Evolutionary conservation across 1,284 basidiomycete genomes (phyloP).

Genomic region (Hypsizygus ulmarius): DNA sequence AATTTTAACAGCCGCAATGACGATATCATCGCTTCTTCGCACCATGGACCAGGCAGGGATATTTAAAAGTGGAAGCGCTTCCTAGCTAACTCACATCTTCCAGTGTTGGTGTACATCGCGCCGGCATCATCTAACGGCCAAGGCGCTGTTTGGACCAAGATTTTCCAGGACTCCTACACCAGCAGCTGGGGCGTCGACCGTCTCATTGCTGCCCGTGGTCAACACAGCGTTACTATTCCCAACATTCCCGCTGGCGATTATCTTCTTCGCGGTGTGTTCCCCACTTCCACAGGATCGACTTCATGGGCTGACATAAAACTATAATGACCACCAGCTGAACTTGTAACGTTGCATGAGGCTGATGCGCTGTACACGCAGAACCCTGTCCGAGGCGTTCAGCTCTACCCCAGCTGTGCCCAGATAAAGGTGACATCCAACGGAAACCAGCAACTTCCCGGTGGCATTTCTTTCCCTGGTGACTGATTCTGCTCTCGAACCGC

Average conservation of each 20-base stretch:
- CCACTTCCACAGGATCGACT: background rate
- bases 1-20: conserved; percentile 25
- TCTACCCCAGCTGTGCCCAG: conserved; percentile 34
- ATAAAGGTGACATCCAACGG: conserved; percentile 27
- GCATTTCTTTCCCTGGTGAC: conserved; percentile 28
- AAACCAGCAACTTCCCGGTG: conserved; percentile 25
- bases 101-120: conserved; percentile 33
- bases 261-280: conserved; percentile 29
- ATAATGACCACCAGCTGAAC: conserved; percentile 25
- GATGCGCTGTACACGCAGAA: conserved; percentile 26
- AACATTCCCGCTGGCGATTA: conserved; percentile 34
- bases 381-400: conserved; percentile 29
- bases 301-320: background rate
- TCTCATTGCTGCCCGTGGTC: conserved; percentile 27
- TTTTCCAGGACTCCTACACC: conserved; percentile 28
- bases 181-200: conserved; percentile 31
- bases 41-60: conserved; percentile 29
- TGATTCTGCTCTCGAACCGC: background rate
- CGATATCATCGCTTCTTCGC: conserved; percentile 32
- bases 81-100: background rate
- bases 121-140: conserved; percentile 27
- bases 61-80: background rate
- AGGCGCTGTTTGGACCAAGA: conserved; percentile 32
- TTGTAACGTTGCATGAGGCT: conserved; percentile 32
- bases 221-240: conserved; percentile 32